phyloP scores from a whole-genome alignment of 2,329 filamentous ascomycete species.

The Paramyrothecium sp. region DNA sequence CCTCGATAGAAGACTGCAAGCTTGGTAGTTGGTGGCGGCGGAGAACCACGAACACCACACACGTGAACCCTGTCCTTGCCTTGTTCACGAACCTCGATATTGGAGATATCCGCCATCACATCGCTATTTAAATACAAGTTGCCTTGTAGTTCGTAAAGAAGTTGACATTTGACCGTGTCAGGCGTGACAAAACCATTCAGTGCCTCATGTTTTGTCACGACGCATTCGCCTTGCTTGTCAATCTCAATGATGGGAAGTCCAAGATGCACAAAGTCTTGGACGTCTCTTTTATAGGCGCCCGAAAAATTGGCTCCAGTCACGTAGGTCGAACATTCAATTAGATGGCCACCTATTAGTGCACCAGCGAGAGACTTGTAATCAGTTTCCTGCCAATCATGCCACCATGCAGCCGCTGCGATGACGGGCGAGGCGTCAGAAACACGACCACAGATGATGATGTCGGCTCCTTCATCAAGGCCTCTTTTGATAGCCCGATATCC shows the following conservation, averaged over 20 bases:
- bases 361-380: slow-evolving; percentile 46
- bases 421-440: slow-evolving; percentile 45
- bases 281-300: slow-evolving; percentile 28
- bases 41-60: slow-evolving; percentile 35
- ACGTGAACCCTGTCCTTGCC: slow-evolving; percentile 36
- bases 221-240: slow-evolving; percentile 37
- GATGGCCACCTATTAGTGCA: slow-evolving; percentile 43
- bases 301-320: slow-evolving; percentile 52
- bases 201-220: slow-evolving; percentile 46
- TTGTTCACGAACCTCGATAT: slow-evolving; percentile 32
- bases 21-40: slow-evolving; percentile 50
- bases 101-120: slow-evolving; percentile 38
- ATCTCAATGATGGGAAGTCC: slow-evolving; percentile 51
- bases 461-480: slow-evolving; percentile 34
- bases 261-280: slow-evolving; percentile 25
- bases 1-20: slow-evolving; percentile 48
- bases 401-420: slow-evolving; percentile 51
- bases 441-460: slow-evolving; percentile 41
- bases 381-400: slow-evolving; percentile 44
- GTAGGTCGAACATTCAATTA: slow-evolving; percentile 52
- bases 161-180: slow-evolving; percentile 40
- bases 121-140: slow-evolving; percentile 47
- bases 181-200: slow-evolving; percentile 38
- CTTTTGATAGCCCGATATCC: slow-evolving; percentile 42
- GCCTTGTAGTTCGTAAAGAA: slow-evolving; percentile 48